A percentile compares a stretch with the other conserved stretches of the same genome.
These are phyloP conservation scores for Ogataea corticis DNA, from an alignment of 805 yeast species.

Conservation along the genomic window DNA sequence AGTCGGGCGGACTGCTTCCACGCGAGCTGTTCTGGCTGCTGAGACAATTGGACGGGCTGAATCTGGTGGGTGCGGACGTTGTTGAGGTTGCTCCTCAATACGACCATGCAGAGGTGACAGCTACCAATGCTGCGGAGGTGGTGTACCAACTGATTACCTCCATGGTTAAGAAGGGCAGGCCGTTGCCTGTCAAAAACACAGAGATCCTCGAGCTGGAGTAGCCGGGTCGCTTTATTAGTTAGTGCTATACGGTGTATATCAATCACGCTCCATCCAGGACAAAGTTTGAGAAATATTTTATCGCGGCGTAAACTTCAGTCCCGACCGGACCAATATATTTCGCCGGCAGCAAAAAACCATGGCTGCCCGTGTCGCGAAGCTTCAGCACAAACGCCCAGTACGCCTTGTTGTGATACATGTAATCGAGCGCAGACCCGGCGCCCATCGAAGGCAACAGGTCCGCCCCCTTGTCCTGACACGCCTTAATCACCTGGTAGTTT, in stretches of 20 bases:
- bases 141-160: slow-evolving; percentile 70
- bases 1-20: slow-evolving; percentile 60
- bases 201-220: neutral
- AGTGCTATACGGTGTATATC: neutral
- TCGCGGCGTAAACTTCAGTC: slow-evolving; percentile 65
- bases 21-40: slow-evolving; percentile 52
- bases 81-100: slow-evolving; percentile 65
- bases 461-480: slow-evolving; percentile 76
- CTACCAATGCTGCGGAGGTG: slow-evolving; percentile 70
- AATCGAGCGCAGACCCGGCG: slow-evolving; percentile 78
- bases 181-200: slow-evolving; percentile 15
- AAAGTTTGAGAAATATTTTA: slow-evolving; percentile 65
- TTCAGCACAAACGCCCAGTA: slow-evolving; percentile 84
- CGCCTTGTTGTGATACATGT: slow-evolving; percentile 79
- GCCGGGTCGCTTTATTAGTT: slow-evolving; percentile 2
- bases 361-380: slow-evolving; percentile 77
- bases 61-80: slow-evolving; percentile 55
- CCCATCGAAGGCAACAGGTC: slow-evolving; percentile 75
- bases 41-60: slow-evolving; percentile 44
- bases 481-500: slow-evolving; percentile 67
- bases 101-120: slow-evolving; percentile 65
- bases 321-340: slow-evolving; percentile 76
- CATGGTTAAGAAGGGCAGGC: slow-evolving; percentile 60
- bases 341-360: slow-evolving; percentile 78
- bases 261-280: slow-evolving; percentile 29